A percentile compares a stretch with the other conserved stretches of the same genome.
phyloP scores from a whole-genome alignment of 1,284 basidiomycete genomes.

The Inonotus obliquus region DNA sequence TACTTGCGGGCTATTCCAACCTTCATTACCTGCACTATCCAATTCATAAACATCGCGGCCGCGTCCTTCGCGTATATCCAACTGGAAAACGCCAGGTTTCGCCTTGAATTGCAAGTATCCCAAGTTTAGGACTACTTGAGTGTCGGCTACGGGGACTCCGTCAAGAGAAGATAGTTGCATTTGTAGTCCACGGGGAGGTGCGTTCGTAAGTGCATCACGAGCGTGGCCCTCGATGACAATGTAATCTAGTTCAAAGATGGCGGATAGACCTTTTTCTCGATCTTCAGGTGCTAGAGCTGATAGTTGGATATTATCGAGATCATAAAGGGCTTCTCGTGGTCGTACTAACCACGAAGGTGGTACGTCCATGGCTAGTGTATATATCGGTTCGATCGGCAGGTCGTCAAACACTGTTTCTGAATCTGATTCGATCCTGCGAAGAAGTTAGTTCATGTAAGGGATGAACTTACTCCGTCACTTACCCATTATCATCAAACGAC shows the following conservation, averaged over 20 bases:
- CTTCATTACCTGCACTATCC: slow-evolving; percentile 79
- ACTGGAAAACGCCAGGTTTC: slow-evolving; percentile 80
- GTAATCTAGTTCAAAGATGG: slow-evolving; percentile 84
- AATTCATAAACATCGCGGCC: slow-evolving; percentile 80
- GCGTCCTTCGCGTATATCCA: slow-evolving; percentile 80
- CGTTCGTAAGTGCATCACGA: slow-evolving; percentile 58
- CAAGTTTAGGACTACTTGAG: slow-evolving; percentile 88
- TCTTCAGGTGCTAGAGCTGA: slow-evolving; percentile 57
- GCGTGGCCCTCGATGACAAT: slow-evolving; percentile 94
- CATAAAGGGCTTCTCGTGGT: slow-evolving; percentile 83
- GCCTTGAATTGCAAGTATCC: slow-evolving; percentile 97
- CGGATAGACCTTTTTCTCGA: slow-evolving; percentile 58
- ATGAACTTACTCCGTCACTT: slow-evolving; percentile 22
- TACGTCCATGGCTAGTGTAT: slow-evolving; percentile 89
- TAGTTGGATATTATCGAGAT: slow-evolving; percentile 94
- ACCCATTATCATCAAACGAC: slow-evolving; percentile 73
- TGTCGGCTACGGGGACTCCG: slow-evolving; percentile 64
- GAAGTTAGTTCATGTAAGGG: not conserved
- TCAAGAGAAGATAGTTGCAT: slow-evolving; percentile 64
- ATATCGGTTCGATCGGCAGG: slow-evolving; percentile 69
- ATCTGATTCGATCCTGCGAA: slow-evolving; percentile 47
- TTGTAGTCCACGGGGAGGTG: slow-evolving; percentile 80
- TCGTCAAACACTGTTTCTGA: slow-evolving; percentile 47
- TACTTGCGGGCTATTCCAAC: slow-evolving; percentile 74
- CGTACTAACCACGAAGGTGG: slow-evolving; percentile 90